Base-by-base conservation (phyloP, 2,329 filamentous ascomycete genomes). In the Thelonectria olida region DNA sequence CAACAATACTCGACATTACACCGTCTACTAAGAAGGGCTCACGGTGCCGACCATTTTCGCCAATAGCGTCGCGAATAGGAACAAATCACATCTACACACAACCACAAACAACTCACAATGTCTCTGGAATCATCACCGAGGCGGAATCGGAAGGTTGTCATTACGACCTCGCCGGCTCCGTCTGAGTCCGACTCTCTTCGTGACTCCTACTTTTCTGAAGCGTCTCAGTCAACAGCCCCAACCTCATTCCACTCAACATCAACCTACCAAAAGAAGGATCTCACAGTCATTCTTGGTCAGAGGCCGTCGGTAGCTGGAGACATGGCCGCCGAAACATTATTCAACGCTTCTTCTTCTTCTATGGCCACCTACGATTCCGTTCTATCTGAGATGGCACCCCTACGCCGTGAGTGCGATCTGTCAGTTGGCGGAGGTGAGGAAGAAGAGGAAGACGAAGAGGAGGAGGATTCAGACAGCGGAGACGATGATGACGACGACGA, bases 311-410 rank as follows among this genome's bases (percentile, higher is more conserved):
- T 49, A 44, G 12, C 54, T 42, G n/a, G 42, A 20, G 58, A 52
- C 56, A 64, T 63, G 19, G 9, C 55, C 13, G 51, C 52, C 17
- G 64, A 68, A 50, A 56, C 38, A 28, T 58, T 66, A 41, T 72
- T 69, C 52, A 59, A 64, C 45, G 61, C 61, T 12, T 76, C 75
- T 7, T 67, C 54, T 45, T 83, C 86, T 23, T 96, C 93, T 0
- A 84, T 88, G 67, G 90, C 92, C 62, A 97, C 93, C 1, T 96
- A 94, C 76, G 88, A 89, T 70, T 97, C 93, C 5, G 91, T 89
- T 3, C 80, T 86, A 68, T 80, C 64, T 19, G 69, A 72, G 28
- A 72, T 72, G 70, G 60, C 63, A 44, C 70, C 70, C 15, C 57
- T 72, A 31, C 47, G 70, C 17, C 63, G 70, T n/a, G n/a, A n/a